Evolutionary conservation across 768 basidiomycete genomes (phyloP), one percentile per base, ranked within the genome.

Genomic region (Amanita pallidorosea): DNA sequence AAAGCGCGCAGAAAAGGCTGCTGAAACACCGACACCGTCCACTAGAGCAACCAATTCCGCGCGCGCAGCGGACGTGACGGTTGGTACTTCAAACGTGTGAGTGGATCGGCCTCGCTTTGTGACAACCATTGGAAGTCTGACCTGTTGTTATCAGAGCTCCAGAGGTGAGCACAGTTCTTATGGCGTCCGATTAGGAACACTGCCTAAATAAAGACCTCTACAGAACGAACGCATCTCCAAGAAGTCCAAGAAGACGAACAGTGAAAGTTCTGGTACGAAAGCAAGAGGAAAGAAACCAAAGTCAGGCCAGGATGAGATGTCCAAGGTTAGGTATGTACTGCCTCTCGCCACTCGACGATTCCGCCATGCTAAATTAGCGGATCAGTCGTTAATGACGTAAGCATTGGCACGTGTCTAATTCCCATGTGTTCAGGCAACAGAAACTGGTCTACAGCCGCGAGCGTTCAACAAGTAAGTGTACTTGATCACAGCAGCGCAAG

Each of bases 1-100:
- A 56, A 86, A 85, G 69, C 80, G 76, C 63, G 63, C 64, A 20
- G 74, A 73, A 27, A 71, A 72, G 35, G 42, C 65, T 49, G 58
- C 58, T 29, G 64, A 62, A 33, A 62, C 57, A 52, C 59, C 62
- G 15, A 40, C 69, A 31, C 54, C 70, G 29, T 63, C 72, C 55
- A 65, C 75, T 58, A 73, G 75, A 62, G 58, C 68, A 31, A 74
- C 69, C 47, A 73, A 70, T 54, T 73, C 76, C 13, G 58, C 72
- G 36, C 72, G 72, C 52, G 38, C 33, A 29, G 27, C 40, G 31
- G 5, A 29, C 11, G 9, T 31, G 31, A 31, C 29, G 17, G n/a
- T n/a, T n/a, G 54, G 54, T 25, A 18, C n/a, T 35, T 20, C 49
- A 12, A 22, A 33, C 17, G 49, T 20, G 49, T 50, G 38, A 50